Evolutionary conservation across 2,329 filamentous ascomycete species (phyloP).

Genomic region (Hirsutella thompsonii): DNA sequence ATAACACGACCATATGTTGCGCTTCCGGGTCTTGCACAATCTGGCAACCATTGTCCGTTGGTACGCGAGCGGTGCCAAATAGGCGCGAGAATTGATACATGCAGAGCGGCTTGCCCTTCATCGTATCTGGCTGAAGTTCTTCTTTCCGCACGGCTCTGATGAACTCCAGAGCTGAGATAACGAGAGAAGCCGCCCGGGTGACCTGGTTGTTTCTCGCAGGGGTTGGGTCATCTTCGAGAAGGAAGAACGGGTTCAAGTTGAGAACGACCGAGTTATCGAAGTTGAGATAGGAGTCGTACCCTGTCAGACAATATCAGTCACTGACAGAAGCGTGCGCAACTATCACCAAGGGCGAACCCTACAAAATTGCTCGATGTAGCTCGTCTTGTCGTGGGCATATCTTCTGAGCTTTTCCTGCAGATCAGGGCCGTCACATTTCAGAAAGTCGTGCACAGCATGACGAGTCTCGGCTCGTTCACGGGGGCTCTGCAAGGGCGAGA

Average conservation of each 20-base stretch:
- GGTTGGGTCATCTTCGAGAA: conserved; percentile 93
- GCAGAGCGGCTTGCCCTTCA: conserved; percentile 75
- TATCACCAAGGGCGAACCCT: conserved; percentile 24
- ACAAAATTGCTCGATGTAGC: conserved; percentile 99
- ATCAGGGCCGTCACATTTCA: conserved; percentile 66
- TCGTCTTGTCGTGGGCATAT: conserved; percentile 82
- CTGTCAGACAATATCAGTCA: conserved; percentile 29
- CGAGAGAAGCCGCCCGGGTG: conserved; percentile 81
- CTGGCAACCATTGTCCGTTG: conserved; percentile 86
- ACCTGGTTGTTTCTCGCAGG: conserved; percentile 94
- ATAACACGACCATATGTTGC: conserved; percentile 86
- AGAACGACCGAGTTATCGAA: conserved; percentile 96
- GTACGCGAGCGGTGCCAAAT: conserved; percentile 89
- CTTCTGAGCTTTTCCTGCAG: conserved; percentile 81
- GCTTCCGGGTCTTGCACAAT: conserved; percentile 91
- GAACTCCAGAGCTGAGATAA: conserved; percentile 81
- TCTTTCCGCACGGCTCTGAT: conserved; percentile 86
- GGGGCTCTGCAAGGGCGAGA: conserved; percentile 68
- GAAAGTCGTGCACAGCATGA: conserved; percentile 69
- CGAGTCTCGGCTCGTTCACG: conserved; percentile 76
- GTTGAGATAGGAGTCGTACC: conserved; percentile 98
- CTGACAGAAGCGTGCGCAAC: background rate
- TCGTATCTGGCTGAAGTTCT: conserved; percentile 77
- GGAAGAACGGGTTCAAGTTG: conserved; percentile 95
- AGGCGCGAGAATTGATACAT: conserved; percentile 98